Base-by-base conservation (phyloP, 352 stramenopile species). In the Phytopythium boreale region DNA sequence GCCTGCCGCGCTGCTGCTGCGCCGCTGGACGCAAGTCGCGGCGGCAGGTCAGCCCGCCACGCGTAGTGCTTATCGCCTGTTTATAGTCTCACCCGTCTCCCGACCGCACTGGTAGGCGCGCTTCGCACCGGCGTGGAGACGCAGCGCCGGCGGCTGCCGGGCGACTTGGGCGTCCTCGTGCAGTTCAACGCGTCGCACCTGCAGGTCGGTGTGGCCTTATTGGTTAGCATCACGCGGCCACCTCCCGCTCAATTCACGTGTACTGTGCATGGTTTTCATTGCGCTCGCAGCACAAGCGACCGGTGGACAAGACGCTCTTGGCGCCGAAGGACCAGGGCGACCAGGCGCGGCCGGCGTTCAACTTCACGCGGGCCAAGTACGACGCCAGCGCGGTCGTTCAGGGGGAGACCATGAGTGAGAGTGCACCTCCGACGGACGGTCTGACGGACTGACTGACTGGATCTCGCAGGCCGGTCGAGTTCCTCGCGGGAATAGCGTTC, bases 361-460 rank as follows among this genome's bases (percentile, higher is more conserved):
- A 91, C 67, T 93, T 93, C 59, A 88, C 75, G 17, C 78, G 83
- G 22, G 76, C 74, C 59, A 84, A 72, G 84, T 90, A 61, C 22
- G 70, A 24, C 20, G 20, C 43, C 20, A 11, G 22, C 6, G 41
- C 41, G 15, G 15, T 22, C 9, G 41, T 22, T 20, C 41, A 22
- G 19, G 29, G 29, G 29, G 4, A 34, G 29, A 34, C 29, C 3
- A 34, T 34, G 29, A 34, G 29, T 34, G 7, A 34, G 3, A 7
- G 7, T 34, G 34, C 10, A 39, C 8, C 31, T 36, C 31, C 8
- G 31, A 39, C 20, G 11, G 41, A 22, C 44, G 10, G 44, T 31
- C 17, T 14, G 17, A 14, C 34, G 26, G 36, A 59, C n/a, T 5
- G 26, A 36, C 4, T 53, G 17, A 8, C 57, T 22, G 47, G 24